Conservation (phyloP, 345 rosid genomes). For the Eucalyptus camaldulensis region DNA sequence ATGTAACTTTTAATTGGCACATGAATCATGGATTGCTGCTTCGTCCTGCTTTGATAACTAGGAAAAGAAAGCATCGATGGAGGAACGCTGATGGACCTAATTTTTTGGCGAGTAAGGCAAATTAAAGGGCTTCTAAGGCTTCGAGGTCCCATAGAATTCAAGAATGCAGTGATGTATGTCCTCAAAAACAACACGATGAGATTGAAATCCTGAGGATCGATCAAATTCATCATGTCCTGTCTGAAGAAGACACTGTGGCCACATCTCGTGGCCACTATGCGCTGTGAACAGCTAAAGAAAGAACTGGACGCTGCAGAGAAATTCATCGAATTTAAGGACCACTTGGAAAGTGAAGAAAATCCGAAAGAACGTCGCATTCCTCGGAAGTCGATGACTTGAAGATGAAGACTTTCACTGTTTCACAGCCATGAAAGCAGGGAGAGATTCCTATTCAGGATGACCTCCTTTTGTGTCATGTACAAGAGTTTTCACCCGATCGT, state of each 20-base stretch:
- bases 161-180: background rate
- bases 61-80: background rate
- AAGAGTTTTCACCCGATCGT: slow-evolving; percentile 48
- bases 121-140: background rate
- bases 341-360: background rate
- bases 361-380: background rate
- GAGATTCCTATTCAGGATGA: background rate
- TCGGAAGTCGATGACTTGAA: background rate
- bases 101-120: background rate
- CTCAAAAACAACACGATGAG: background rate
- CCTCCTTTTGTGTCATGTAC: slow-evolving; percentile 61
- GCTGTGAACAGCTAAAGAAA: background rate
- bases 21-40: background rate
- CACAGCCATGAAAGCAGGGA: background rate
- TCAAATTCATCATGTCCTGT: background rate
- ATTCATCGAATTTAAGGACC: background rate
- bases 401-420: background rate
- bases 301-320: background rate
- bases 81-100: background rate
- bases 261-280: background rate
- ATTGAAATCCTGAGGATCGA: background rate
- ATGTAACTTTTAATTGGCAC: background rate
- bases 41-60: background rate
- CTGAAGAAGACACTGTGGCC: background rate
- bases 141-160: background rate